Base-by-base conservation (phyloP, 345 rosid species). In the Passiflora organensis region DNA sequence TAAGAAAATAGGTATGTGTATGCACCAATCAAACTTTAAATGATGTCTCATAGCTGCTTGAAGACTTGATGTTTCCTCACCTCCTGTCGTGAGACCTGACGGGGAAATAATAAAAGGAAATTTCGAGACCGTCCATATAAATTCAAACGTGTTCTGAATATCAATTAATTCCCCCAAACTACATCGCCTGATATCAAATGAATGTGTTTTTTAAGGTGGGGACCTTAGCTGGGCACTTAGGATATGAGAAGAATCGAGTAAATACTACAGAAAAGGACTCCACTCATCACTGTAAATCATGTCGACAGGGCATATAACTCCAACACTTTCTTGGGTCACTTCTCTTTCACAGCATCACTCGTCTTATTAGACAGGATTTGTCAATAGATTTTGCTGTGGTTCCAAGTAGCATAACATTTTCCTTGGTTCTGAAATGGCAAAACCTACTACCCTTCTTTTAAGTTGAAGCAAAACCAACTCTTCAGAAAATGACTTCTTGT, bases 381-480 rank as follows among this genome's bases (percentile, higher is more conserved):
- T 60, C 44, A 17, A 41, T 43, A 28, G 50, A 46, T 49, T 53
- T 37, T 43, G 63, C 32, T 51, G 57, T 20, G n/a, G n/a, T n/a
- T n/a, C n/a, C n/a, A 15, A 3, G 55, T 9, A 55, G 59, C 15
- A 51, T 36, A 15, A 59, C 52, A 51, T 46, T 46, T 66, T 56
- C 55, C 53, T 58, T 23, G 51, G 43, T 55, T 62, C 66, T 63
- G 55, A 51, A 68, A 65, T 63, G 67, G 75, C 59, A 51, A 67
- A 60, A 59, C 77, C 67, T 59, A 53, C 63, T 2, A 3, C 34
- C 34, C 8, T 28, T 28, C 34, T 28, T 28, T 28, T 28, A 8
- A 28, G 34, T 2, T 28, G 34, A 28, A 28, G 34, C 34, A 28
- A 28, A 28, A 28, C 34, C 34, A 28, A 28, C 34, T 28, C 63